Percentiles rank a stretch among this genome's conserved stretches.
Conservation (phyloP, 306 rosid species). For the Prinsepia uniflora region DNA sequence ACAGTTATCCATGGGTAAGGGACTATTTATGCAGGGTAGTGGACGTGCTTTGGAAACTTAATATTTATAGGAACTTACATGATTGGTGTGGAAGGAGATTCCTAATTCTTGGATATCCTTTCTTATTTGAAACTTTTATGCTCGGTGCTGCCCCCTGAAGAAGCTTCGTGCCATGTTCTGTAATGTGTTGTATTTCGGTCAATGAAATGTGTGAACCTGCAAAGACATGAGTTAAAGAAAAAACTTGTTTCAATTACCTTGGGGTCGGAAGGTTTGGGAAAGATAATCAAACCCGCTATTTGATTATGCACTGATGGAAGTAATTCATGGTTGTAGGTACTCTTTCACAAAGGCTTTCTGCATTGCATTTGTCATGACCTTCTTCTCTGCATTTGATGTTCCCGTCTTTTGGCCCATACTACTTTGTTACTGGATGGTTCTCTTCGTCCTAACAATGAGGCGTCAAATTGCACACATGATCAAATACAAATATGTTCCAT, state of each 20-base stretch:
- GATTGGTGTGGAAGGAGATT: too few relatives aligned
- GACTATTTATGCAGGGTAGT: background rate
- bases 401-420: conserved; percentile 76
- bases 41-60: background rate
- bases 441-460: conserved; percentile 66
- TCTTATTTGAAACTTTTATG: too few relatives aligned
- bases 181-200: too few relatives aligned
- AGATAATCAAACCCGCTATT: background rate
- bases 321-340: conserved; percentile 45
- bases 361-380: conserved; percentile 58
- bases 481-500: conserved; percentile 60
- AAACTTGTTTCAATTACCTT: background rate
- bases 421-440: conserved; percentile 57
- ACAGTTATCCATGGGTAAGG: background rate
- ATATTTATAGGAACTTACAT: too few relatives aligned
- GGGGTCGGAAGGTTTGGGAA: background rate
- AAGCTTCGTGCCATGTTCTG: too few relatives aligned
- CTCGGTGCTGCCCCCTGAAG: too few relatives aligned
- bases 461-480: conserved; percentile 74
- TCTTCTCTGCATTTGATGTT: conserved; percentile 55
- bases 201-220: too few relatives aligned
- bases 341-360: conserved; percentile 61
- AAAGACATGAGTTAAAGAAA: too few relatives aligned
- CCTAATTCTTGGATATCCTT: too few relatives aligned
- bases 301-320: background rate